phyloP scores from a whole-genome alignment of 2,329 filamentous ascomycete genomes.

The Microcera coccophila region DNA sequence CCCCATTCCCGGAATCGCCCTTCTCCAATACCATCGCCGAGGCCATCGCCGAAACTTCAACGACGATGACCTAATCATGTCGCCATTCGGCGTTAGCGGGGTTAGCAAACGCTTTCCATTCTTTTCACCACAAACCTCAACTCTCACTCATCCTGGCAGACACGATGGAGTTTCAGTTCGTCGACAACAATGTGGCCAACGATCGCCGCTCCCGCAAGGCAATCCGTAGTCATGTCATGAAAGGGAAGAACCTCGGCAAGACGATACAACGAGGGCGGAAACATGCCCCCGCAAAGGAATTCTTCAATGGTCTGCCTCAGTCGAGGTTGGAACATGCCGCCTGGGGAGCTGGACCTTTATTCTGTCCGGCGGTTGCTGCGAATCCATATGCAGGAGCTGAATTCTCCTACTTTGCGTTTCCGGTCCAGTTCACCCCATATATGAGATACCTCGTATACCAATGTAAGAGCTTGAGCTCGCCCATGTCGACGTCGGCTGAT shows the following conservation, averaged over 20 bases:
- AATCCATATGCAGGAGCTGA: constrained; percentile 14
- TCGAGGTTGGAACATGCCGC: not conserved
- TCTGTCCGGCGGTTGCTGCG: constrained; percentile 16
- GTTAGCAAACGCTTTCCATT: not conserved
- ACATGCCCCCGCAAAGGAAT: constrained; percentile 6
- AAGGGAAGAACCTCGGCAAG: constrained; percentile 19
- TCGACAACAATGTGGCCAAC: constrained; percentile 9
- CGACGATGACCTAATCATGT: not conserved
- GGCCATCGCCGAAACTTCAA: too few species aligned
- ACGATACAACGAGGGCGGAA: constrained; percentile 18
- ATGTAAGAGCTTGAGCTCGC: constrained; percentile 18
- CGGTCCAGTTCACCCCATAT: constrained; percentile 15
- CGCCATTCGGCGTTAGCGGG: not conserved
- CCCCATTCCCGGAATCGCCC: not conserved
- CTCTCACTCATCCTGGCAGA: not conserved
- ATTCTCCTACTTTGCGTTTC: constrained; percentile 19
- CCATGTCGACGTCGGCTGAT: too few species aligned
- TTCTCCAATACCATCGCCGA: too few species aligned
- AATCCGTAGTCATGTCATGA: constrained; percentile 24
- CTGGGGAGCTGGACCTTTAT: constrained; percentile 1
- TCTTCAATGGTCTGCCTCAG: not conserved
- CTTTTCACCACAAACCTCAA: not conserved
- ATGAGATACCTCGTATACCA: constrained; percentile 21
- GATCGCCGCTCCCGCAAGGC: constrained; percentile 9
- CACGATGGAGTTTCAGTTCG: constrained; percentile 19